Conservation (phyloP, 2,329 filamentous ascomycete species). For the Cytospora piceicola region DNA sequence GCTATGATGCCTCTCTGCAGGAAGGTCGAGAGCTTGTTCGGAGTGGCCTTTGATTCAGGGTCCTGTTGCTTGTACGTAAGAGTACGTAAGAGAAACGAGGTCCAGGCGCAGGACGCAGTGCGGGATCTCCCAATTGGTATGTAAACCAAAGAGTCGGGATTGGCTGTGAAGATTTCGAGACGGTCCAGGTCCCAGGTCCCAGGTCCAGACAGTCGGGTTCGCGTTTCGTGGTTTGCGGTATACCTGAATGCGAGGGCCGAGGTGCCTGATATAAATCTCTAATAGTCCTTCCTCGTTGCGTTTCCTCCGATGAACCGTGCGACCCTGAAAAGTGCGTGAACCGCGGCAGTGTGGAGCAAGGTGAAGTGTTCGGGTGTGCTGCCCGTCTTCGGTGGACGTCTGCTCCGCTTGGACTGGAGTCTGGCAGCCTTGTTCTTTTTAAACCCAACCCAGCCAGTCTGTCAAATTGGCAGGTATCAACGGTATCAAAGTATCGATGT, state of each 20-base stretch:
- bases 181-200: constrained; percentile 1
- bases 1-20: constrained; percentile 21
- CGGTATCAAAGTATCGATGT: constrained; percentile 10
- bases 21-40: constrained; percentile 2
- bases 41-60: constrained; percentile 22
- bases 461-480: constrained; percentile 3
- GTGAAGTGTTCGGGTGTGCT: constrained; percentile 13
- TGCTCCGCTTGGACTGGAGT: constrained; percentile 16
- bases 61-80: constrained; percentile 39
- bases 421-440: constrained; percentile 8
- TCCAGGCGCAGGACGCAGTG: constrained; percentile 16
- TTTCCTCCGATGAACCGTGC: background rate
- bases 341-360: constrained; percentile 20
- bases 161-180: constrained; percentile 19
- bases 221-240: constrained; percentile 10
- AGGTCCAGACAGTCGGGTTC: constrained; percentile 15
- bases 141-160: constrained; percentile 18
- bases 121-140: constrained; percentile 8
- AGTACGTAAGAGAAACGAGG: constrained; percentile 36
- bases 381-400: constrained; percentile 3
- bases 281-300: background rate
- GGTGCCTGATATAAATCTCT: constrained; percentile 12
- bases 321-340: background rate
- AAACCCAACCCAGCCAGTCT: constrained; percentile 7
- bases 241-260: constrained; percentile 21